Evolutionary conservation across 768 basidiomycete genomes (phyloP), one percentile per base, ranked within the genome.

Genomic region (Solioccasus polychromus): DNA sequence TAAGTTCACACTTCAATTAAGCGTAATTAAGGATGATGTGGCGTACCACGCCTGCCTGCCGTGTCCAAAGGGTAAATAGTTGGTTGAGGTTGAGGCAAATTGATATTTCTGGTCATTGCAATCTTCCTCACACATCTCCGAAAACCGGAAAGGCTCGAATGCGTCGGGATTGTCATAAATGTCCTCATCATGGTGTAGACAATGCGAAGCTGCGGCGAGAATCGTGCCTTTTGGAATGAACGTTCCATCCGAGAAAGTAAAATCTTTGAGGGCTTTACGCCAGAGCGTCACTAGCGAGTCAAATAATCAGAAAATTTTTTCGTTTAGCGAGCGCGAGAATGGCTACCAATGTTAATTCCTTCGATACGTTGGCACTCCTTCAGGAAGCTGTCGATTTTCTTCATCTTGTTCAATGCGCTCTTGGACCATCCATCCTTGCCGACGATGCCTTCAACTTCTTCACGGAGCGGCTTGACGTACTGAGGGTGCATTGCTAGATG

Each of bases 111-210:
- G 50, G 14, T 45, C 47, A 19, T 70, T 69, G 2, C 55, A 68
- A 3, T 64, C 59, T 23, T 37, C 46, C 17, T 71, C 64, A 42
- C 63, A 55, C 49, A 68, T 63, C 9, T 66, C 55, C 2, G 66
- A 62, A 51, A 76, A 79, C 10, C 78, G 73, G 60, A 74, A 76
- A 0, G 71, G 71, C 29, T 77, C 69, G 50, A 81, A 74, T 7
- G 49, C 45, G 3, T 58, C 18, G 2, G 73, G 56, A 35, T 70
- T 60, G 6, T 63, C 52, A 37, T 74, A 72, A n/a, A 38, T 0
- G 8, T 31, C 37, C 5, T 22, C 25, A 24, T 55, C 54, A 25
- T 20, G 41, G 37, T 64, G 60, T 2, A 55, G 39, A 14, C 55
- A 55, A 5, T 15, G 7, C 5, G 14, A 5, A 15, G 31, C 8